Base-by-base conservation (phyloP, 352 stramenopile genomes). In the Phytopythium oedochilum region DNA sequence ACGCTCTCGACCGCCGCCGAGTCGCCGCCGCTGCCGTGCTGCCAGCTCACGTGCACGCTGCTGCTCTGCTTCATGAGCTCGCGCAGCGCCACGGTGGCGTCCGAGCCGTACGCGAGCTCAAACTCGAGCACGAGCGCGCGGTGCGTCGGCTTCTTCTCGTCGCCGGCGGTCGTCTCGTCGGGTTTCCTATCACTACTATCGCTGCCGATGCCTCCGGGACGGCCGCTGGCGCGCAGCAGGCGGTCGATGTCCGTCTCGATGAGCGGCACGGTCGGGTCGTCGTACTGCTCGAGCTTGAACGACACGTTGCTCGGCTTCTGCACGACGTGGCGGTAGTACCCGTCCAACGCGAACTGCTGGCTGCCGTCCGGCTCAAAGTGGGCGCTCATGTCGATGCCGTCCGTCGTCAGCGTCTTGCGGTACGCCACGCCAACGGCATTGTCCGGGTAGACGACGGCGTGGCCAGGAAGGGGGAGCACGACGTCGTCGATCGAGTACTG, bases 41-140 rank as follows among this genome's bases (percentile, higher is more conserved):
- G 71, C 72, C 75, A 82, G 55, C 87, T 81, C 20, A 89, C 75
- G 55, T 89, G 70, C 28, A 80, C 68, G 49, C 71, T 97, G 73
- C 66, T 98, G 71, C 66, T 97, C 66, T 80, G 77, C 69, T 97
- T 97, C 61, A 96, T 95, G n/a, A 98, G 66, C 58, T 98, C 94
- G 36, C 94, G 77, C 22, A 98, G 68, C 23, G 90, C 93, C 60
- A 98, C 96, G 15, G 92, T 98, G 12, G 95, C 96, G 74, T 99
- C 78, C 3, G 71, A 85, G 22, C 73, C 76, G 44, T 81, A 82
- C 18, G 73, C 71, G 28, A 90, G 63, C 26, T 71, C 70, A 43
- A 90, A 90, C 44, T 80, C 67, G 10, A 92, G 68, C 26, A 84
- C 61, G 23, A 86, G 57, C 26, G 70, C 75, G 17, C 75, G 68